These are phyloP conservation scores for Talaromyces adpressus DNA, from an alignment of 495 filamentous ascomycete genomes.

Conservation along the genomic window DNA sequence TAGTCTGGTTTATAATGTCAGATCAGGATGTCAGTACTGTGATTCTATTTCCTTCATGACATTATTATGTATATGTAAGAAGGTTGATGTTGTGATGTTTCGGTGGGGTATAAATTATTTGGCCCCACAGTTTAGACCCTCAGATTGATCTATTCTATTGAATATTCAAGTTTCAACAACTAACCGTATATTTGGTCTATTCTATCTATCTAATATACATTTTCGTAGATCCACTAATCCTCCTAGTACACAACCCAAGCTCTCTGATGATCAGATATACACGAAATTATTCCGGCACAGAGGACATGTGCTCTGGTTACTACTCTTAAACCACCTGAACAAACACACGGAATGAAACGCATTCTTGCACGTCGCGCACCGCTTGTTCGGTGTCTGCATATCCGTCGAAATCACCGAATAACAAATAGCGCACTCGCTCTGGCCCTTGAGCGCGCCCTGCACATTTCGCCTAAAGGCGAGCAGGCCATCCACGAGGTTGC, in stretches of 20 bases:
- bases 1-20: neutral
- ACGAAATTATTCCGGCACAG: conserved; percentile 82
- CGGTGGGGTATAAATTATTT: neutral
- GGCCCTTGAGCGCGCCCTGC: conserved; percentile 77
- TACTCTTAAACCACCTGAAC: conserved; percentile 93
- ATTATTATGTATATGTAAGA: neutral
- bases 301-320: conserved; percentile 82
- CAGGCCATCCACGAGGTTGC: conserved; percentile 76
- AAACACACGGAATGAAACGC: conserved; percentile 84
- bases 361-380: conserved; percentile 90
- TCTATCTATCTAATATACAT: conserved; percentile 10
- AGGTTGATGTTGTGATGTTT: neutral
- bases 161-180: neutral
- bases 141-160: too few species aligned
- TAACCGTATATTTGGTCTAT: neutral
- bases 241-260: conserved; percentile 12
- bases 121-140: neutral
- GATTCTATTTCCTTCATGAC: neutral
- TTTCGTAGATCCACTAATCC: neutral
- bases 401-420: conserved; percentile 87
- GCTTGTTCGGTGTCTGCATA: conserved; percentile 81
- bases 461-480: conserved; percentile 78
- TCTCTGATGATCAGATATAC: conserved; percentile 34
- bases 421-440: conserved; percentile 95
- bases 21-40: neutral